phyloP scores from a whole-genome alignment of 1,284 basidiomycete genomes.

The Trametes polyzona region DNA sequence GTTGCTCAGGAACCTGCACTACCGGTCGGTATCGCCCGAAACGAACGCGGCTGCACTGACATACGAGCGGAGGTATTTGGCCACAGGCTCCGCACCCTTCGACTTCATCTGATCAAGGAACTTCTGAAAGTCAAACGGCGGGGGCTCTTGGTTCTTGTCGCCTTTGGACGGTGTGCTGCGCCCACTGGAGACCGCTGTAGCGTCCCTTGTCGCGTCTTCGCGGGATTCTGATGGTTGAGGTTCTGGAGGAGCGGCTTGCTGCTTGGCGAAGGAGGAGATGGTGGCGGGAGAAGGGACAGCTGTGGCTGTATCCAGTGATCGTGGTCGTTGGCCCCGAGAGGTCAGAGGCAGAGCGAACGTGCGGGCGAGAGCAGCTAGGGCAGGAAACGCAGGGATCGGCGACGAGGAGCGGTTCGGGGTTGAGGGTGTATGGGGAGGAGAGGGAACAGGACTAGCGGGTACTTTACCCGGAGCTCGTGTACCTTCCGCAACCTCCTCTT shows the following conservation, averaged over 20 bases:
- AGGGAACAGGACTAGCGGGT: conserved; percentile 33
- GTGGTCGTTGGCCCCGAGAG: conserved; percentile 49
- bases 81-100: conserved; percentile 85
- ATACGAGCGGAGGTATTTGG: conserved; percentile 89
- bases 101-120: conserved; percentile 92
- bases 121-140: conserved; percentile 80
- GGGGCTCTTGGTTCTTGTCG: conserved; percentile 35
- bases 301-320: conserved; percentile 59
- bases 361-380: conserved; percentile 65
- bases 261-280: conserved; percentile 55
- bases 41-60: conserved; percentile 33
- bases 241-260: conserved; percentile 42
- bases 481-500: not conserved
- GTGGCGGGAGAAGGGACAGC: conserved; percentile 56
- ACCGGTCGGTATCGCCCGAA: conserved; percentile 1
- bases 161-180: conserved; percentile 30
- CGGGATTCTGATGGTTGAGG: conserved; percentile 16
- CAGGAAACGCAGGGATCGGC: conserved; percentile 53
- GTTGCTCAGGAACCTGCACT: conserved; percentile 81
- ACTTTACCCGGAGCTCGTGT: conserved; percentile 24
- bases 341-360: conserved; percentile 58
- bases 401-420: conserved; percentile 32
- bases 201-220: not conserved
- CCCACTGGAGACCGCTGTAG: conserved; percentile 24
- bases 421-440: conserved; percentile 26